These are phyloP conservation scores for Thermothelomyces thermophilus DNA, from an alignment of 2,329 filamentous ascomycete species.

Conservation along the genomic window DNA sequence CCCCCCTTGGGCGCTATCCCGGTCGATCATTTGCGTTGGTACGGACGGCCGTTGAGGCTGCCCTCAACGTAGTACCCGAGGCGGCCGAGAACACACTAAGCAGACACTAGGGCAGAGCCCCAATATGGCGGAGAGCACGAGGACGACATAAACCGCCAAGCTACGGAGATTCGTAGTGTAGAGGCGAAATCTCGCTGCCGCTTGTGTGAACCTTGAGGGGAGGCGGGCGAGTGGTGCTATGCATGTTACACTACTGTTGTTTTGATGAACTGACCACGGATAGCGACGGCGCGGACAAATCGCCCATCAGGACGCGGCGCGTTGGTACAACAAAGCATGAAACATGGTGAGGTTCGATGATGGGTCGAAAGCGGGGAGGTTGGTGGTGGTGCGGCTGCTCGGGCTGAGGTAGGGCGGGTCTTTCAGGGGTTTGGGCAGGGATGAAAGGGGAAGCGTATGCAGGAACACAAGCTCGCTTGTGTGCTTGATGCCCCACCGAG, in stretches of 20 bases:
- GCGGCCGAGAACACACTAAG: not conserved
- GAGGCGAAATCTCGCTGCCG: too few relatives aligned
- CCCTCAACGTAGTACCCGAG: not conserved
- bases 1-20: slow-evolving; percentile 2
- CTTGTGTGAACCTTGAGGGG: too few relatives aligned
- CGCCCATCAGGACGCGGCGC: not conserved
- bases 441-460: slow-evolving; percentile 7
- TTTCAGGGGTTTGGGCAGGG: slow-evolving; percentile 4
- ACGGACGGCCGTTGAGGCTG: not conserved
- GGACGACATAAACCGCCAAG: slow-evolving; percentile 6
- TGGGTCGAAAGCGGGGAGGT: slow-evolving; percentile 16
- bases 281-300: not conserved
- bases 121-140: not conserved
- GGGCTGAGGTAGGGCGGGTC: not conserved
- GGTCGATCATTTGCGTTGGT: not conserved
- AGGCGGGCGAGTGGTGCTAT: too few relatives aligned
- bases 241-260: too few relatives aligned
- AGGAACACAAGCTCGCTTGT: slow-evolving; percentile 17
- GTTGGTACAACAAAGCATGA: slow-evolving; percentile 15
- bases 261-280: slow-evolving; percentile 2
- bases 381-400: slow-evolving; percentile 14
- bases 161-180: too few relatives aligned
- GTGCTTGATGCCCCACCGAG: slow-evolving; percentile 8
- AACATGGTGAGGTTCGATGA: slow-evolving; percentile 19
- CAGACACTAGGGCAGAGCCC: slow-evolving; percentile 8